Conservation (phyloP, 129 eudicot genomes). For the Ambrosia trifida region DNA sequence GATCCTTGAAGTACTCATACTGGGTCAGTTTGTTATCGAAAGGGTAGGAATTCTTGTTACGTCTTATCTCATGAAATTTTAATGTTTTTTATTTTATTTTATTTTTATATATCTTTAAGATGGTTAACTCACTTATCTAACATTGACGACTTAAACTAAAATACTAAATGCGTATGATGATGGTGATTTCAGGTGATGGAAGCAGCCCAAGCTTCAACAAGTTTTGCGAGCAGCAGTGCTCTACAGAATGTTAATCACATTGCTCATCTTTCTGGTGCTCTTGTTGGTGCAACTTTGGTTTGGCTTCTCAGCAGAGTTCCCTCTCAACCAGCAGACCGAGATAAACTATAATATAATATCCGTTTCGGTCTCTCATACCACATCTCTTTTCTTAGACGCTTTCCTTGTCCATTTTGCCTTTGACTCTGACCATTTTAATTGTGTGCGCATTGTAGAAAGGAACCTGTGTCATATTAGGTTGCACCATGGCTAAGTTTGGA, state of each 20-base stretch:
- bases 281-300: slow-evolving; percentile 76
- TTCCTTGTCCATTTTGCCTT: slow-evolving; percentile 14
- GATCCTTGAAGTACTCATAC: slow-evolving; percentile 94
- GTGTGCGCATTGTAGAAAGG: not conserved
- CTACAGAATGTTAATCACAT: slow-evolving; percentile 81
- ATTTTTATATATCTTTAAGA: not conserved
- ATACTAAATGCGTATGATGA: not conserved
- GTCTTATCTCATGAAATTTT: not conserved
- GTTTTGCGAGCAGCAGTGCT: slow-evolving; percentile 56
- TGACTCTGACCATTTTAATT: not conserved
- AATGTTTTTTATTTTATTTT: too few relatives aligned
- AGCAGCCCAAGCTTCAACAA: slow-evolving; percentile 91
- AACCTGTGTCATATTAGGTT: slow-evolving; percentile 11
- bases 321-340: slow-evolving; percentile 44
- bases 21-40: slow-evolving; percentile 92
- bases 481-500: slow-evolving; percentile 14
- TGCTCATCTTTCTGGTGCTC: slow-evolving; percentile 96
- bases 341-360: slow-evolving; percentile 23
- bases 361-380: slow-evolving; percentile 8
- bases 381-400: not conserved
- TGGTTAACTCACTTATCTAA: not conserved
- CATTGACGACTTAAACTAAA: not conserved
- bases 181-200: slow-evolving; percentile 77
- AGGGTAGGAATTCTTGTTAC: slow-evolving; percentile 49
- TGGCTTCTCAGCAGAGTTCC: slow-evolving; percentile 86